These are phyloP conservation scores for Fusarium virguliforme DNA, from an alignment of 2,329 filamentous ascomycete species.

Conservation along the genomic window DNA sequence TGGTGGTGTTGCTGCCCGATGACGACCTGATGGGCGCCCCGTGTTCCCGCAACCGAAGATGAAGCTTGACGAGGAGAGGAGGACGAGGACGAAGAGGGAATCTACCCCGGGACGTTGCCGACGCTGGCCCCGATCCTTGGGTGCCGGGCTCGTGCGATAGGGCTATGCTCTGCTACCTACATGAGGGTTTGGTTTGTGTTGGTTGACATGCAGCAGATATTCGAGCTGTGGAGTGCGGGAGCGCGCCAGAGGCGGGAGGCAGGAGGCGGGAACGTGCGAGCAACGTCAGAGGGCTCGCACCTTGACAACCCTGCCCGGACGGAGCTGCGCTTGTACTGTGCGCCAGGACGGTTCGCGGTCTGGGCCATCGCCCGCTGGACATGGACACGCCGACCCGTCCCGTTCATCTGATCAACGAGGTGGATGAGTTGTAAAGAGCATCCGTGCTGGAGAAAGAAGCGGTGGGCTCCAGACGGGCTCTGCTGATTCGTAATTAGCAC, in stretches of 20 bases:
- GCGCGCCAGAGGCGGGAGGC: constrained; percentile 1
- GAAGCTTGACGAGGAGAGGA: constrained; percentile 14
- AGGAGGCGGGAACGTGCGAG: constrained; percentile 3
- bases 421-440: constrained; percentile 20
- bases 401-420: constrained; percentile 19
- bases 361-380: constrained; percentile 7
- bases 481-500: constrained; percentile 19
- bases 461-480: constrained; percentile 19
- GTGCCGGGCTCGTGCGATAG: background rate
- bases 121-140: background rate
- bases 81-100: constrained; percentile 1
- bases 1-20: constrained; percentile 52
- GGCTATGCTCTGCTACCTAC: constrained; percentile 8
- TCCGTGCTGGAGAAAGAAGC: constrained; percentile 29
- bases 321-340: constrained; percentile 4
- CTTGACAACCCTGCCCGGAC: constrained; percentile 15
- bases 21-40: constrained; percentile 48
- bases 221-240: constrained; percentile 9
- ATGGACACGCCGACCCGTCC: constrained; percentile 1
- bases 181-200: constrained; percentile 3
- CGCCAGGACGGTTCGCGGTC: background rate
- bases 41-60: constrained; percentile 37
- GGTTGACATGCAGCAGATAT: constrained; percentile 30
- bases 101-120: constrained; percentile 8
- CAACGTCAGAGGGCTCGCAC: constrained; percentile 1